Percentiles rank a stretch among this genome's conserved stretches.
These are phyloP conservation scores for Davidsoniella eucalypti DNA, from an alignment of 2,329 filamentous ascomycete species.

Conservation along the genomic window DNA sequence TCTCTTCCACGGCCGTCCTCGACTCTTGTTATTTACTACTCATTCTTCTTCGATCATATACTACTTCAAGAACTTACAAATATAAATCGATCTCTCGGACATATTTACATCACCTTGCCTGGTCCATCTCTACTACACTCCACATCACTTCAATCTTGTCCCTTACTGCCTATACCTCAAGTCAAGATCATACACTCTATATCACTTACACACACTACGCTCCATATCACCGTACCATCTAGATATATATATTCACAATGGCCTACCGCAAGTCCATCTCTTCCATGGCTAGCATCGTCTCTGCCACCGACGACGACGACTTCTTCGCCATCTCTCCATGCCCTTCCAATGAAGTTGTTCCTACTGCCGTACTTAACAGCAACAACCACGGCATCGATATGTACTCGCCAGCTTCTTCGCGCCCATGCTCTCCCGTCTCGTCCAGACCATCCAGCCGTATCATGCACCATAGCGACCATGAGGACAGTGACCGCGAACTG, in stretches of 20 bases:
- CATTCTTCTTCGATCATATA: too few relatives aligned
- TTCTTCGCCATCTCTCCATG: slow-evolving; percentile 12
- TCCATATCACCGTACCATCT: background rate
- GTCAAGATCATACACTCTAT: background rate
- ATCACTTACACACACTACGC: background rate
- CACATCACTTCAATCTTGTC: background rate
- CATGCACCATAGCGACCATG: background rate
- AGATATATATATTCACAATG: background rate
- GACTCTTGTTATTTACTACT: background rate
- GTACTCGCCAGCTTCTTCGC: slow-evolving; percentile 5
- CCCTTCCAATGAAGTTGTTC: background rate
- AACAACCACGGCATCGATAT: background rate
- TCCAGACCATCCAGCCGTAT: background rate
- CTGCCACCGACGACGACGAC: slow-evolving; percentile 3
- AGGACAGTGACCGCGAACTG: slow-evolving; percentile 17
- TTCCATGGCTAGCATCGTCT: slow-evolving; percentile 2
- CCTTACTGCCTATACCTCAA: background rate
- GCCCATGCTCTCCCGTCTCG: background rate
- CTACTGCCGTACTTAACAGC: background rate
- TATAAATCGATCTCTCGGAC: too few relatives aligned
- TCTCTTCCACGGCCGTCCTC: background rate
- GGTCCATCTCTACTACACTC: background rate
- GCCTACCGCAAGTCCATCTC: slow-evolving; percentile 5
- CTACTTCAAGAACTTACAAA: too few relatives aligned
- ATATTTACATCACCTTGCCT: too few relatives aligned